phyloP scores from a whole-genome alignment of 768 basidiomycete species.

The Megacollybia marginata region DNA sequence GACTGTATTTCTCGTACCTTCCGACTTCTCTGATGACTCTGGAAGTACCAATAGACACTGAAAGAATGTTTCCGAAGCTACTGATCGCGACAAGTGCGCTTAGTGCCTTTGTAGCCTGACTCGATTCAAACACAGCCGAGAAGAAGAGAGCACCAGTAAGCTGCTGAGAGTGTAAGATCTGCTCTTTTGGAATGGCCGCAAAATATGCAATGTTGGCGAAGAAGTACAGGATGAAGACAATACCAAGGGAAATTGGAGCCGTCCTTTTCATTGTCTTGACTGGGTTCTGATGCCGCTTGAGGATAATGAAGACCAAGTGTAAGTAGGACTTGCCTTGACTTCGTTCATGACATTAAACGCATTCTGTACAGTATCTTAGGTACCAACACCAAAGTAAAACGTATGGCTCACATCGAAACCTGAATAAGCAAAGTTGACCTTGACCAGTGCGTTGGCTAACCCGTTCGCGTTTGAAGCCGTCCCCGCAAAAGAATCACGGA shows the following conservation, averaged over 20 bases:
- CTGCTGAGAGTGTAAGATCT: slow-evolving; percentile 34
- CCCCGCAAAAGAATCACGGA: slow-evolving; percentile 49
- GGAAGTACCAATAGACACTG: slow-evolving; percentile 31
- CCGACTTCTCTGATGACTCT: slow-evolving; percentile 40
- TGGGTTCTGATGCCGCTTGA: slow-evolving; percentile 21
- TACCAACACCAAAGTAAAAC: slow-evolving; percentile 8
- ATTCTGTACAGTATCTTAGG: slow-evolving; percentile 33
- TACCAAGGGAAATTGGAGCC: slow-evolving; percentile 35
- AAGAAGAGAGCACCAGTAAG: slow-evolving; percentile 45
- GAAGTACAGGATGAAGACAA: slow-evolving; percentile 40
- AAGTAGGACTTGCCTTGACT: slow-evolving; percentile 18
- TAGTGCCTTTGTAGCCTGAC: slow-evolving; percentile 25
- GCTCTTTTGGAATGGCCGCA: slow-evolving; percentile 32
- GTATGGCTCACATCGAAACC: slow-evolving; percentile 3
- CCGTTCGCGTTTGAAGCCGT: slow-evolving; percentile 44
- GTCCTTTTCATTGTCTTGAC: slow-evolving; percentile 38
- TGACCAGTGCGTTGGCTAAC: slow-evolving; percentile 23
- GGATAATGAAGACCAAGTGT: background rate
- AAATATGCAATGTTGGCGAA: slow-evolving; percentile 33
- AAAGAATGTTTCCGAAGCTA: slow-evolving; percentile 32
- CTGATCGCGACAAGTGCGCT: slow-evolving; percentile 31
- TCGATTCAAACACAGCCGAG: slow-evolving; percentile 37
- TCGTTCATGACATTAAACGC: slow-evolving; percentile 41
- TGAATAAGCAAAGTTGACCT: slow-evolving; percentile 18
- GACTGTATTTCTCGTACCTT: slow-evolving; percentile 12